Evolutionary conservation across 2,329 filamentous ascomycete species (phyloP), one percentile per base, ranked within the genome.

Genomic region (Sordariomycetes sp.): DNA sequence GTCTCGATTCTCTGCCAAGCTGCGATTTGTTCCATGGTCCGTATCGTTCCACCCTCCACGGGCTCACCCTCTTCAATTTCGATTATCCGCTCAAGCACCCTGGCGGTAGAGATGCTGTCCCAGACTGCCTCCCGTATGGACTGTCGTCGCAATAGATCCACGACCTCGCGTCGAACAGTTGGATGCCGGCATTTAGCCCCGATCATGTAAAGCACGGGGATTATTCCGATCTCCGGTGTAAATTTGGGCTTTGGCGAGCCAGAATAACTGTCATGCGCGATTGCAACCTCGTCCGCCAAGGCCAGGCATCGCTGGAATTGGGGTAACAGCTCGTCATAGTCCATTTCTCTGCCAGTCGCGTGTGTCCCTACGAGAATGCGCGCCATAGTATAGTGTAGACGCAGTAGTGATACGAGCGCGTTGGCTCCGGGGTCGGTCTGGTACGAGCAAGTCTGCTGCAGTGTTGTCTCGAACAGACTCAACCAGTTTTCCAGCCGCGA

Each of bases 111-210:
- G 19, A 46, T 39, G 32, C 53, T 59, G 43, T 57, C 49, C 55
- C 55, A 59, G 39, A 48, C 44, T 8, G 48, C 55, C 39, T 59
- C 56, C 33, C 45, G 47, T 27, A 54, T 42, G 21, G 40, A 39
- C 20, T 38, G 42, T n/a, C 40, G 32, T 30, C 41, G 42, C 32
- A 56, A 35, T 14, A 55, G 42, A 16, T 34, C 28, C 37, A 59
- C 36, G 21, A 40, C 48, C 34, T 52, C 37, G 23, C 55, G 56
- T 23, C 56, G 48, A 25, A 58, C 42, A 3, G 16, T 26, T 1
- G 55, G 51, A 43, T 59, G 40, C 18, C 57, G 49, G 42, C 56
- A 60, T 42, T 58, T 58, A 33, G 34, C 44, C n/a, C 54, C 55
- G 21, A 55, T 47, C 5, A 57, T 50, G 42, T 49, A 59, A 15